Evolutionary conservation across 2,329 filamentous ascomycete genomes (phyloP), one percentile per base, ranked within the genome.

Genomic region (Domatiomyces globalis): DNA sequence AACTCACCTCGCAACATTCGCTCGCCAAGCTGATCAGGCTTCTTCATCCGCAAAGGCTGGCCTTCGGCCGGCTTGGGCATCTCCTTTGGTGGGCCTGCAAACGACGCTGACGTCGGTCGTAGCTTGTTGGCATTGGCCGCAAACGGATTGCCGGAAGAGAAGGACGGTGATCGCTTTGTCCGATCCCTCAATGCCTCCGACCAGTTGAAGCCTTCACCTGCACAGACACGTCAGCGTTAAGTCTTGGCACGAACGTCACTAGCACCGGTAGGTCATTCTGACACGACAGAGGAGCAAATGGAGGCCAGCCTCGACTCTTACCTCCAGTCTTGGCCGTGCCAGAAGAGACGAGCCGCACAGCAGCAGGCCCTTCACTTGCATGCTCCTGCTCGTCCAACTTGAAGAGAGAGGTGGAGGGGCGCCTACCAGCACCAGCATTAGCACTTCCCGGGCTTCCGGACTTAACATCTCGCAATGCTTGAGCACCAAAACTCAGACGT

Each of bases 1-100:
- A 98, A 96, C 64, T 98, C 92, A 45, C 90, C 92, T 72, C 95
- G 92, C 60, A 98, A 77, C 62, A 98, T 96, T 60, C 94, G 81
- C 76, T 98, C 92, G 69, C 95, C 89, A 72, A 95, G 92, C 56
- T 84, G 84, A 71, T 98, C 92, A 27, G 90, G 89, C 73, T 90
- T 94, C 43, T 70, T 71, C 57, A 73, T 69, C 52, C 68, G 63
- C 22, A 55, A 54, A 19, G 54, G 51, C 36, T 29, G 47, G 22
- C 52, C 49, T 51, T 58, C 56, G 18, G 57, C 53, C 58, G 60
- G 51, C 54, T 63, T 69, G 17, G 68, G 65, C 33, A 72, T 66
- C 49, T 71, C 67, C 49, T 67, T 67, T 19, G 64, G 59, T 39
- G 78, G 78, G 61, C 81, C 78, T 76, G 56, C 75, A 52, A 52